Evolutionary conservation across 164 flowering plant species (phyloP), one percentile per base, ranked within the genome.

Genomic region (Stephania yunnanensis): DNA sequence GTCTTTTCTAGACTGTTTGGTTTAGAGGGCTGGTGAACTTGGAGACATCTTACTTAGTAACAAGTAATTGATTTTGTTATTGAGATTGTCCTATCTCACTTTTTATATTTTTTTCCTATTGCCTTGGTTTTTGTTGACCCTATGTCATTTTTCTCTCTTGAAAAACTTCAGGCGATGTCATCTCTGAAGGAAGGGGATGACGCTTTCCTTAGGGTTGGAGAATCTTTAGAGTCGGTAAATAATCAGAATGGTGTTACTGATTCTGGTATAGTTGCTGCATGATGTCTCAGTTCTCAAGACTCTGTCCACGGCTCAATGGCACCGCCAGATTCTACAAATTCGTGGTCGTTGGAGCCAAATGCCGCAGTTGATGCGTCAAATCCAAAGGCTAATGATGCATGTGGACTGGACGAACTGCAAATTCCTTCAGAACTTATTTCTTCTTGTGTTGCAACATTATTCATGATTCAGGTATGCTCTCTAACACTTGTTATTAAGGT

Each of bases 381-480:
- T 65, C 69, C 77, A 48, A 79, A 81, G 42, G 55, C 58, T 30
- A 81, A 72, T 68, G 70, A 55, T 74, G 64, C 52, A 20, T 78
- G 76, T 30, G 83, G 78, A 13, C 46, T 10, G 48, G 78, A 70
- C 44, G 87, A 85, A 74, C 64, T 80, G 52, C 81, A 74, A 44
- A 70, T 77, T 8, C 86, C 84, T 19, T 80, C 84, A n/a, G 94
- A 90, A 71, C 87, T 89, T 42, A 85, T 89, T 22, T 71, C 89
- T 22, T 78, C 86, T 17, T 87, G 92, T 76, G 86, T 89, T 15
- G 84, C 91, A 5, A 85, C 92, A 63, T 75, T 90, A 76, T 86
- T 90, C 74, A 87, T 88, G 91, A 86, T 90, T 82, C 92, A 88
- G 91, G 94, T 89, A 78, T 61, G 25, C 9, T 17, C 7, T 36